Percentiles rank a stretch among this genome's conserved stretches.
Evolutionary conservation across 2,329 filamentous ascomycete species (phyloP).

Genomic region (Cadophora malorum): DNA sequence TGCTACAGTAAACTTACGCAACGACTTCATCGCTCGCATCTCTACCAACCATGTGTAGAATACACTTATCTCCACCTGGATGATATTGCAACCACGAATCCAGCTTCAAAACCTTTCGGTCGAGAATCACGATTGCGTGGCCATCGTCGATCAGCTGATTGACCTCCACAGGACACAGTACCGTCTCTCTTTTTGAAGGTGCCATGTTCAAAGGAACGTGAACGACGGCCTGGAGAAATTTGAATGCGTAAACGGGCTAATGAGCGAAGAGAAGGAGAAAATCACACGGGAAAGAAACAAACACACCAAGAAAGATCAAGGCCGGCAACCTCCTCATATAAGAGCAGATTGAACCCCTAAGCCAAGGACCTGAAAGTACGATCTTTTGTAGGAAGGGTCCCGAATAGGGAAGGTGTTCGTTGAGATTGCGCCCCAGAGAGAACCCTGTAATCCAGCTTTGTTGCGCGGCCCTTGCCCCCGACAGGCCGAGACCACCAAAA

Average conservation of each 20-base stretch:
- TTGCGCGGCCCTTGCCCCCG: constrained; percentile 9
- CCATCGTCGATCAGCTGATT: constrained; percentile 84
- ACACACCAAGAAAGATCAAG: background rate
- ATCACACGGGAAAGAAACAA: background rate
- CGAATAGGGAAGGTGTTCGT: constrained; percentile 17
- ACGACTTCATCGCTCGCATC: constrained; percentile 93
- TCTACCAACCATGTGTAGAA: constrained; percentile 87
- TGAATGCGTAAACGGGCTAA: background rate
- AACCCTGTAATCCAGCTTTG: constrained; percentile 3
- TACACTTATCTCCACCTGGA: constrained; percentile 86
- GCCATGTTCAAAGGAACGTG: constrained; percentile 15
- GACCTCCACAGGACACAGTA: constrained; percentile 59
- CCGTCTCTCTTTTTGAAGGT: constrained; percentile 11
- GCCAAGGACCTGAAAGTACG: constrained; percentile 6
- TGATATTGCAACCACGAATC: constrained; percentile 88
- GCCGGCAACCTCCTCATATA: constrained; percentile 9
- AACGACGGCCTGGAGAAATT: background rate
- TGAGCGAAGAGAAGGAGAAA: constrained; percentile 11
- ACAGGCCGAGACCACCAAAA: constrained; percentile 9
- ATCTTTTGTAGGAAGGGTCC: constrained; percentile 3
- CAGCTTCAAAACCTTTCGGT: constrained; percentile 79
- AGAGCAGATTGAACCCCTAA: background rate
- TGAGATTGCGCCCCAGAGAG: constrained; percentile 17
- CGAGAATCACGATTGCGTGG: constrained; percentile 76
- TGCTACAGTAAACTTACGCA: constrained; percentile 62